Conservation (phyloP, 441 rosid species). For the Erodium chrysanthum region DNA sequence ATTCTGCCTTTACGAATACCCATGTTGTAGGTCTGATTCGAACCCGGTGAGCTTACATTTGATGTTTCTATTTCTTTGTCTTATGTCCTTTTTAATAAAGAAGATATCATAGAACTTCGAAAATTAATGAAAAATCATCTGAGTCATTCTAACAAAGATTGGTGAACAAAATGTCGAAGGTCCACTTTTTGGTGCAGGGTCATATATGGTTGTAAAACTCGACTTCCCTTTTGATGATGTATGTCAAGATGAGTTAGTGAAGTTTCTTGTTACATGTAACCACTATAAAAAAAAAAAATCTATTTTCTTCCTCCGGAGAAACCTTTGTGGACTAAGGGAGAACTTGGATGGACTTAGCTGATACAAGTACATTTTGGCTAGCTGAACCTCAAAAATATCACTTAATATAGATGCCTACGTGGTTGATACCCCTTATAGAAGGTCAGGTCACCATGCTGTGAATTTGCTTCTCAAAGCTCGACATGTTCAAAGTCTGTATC, state of each 20-base stretch:
- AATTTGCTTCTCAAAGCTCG: constrained; percentile 13
- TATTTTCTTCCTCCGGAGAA: constrained; percentile 17
- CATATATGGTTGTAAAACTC: constrained; percentile 11
- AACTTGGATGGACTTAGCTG: constrained; percentile 23
- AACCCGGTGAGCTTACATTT: neutral
- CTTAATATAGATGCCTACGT: neutral
- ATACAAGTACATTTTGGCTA: constrained; percentile 13
- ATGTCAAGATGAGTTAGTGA: constrained; percentile 3
- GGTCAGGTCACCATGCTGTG: constrained; percentile 13
- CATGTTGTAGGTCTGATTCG: neutral
- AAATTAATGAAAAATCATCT: neutral
- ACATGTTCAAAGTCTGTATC: neutral
- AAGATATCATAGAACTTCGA: constrained; percentile 2
- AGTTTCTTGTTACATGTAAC: neutral
- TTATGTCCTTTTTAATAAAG: neutral
- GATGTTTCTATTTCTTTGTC: constrained; percentile 1
- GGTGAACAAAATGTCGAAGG: constrained; percentile 1
- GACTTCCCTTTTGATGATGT: constrained; percentile 13
- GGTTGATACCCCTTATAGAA: constrained; percentile 4
- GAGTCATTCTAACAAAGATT: neutral
- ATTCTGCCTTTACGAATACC: constrained; percentile 15
- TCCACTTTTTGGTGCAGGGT: neutral
- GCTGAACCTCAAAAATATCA: constrained; percentile 19
- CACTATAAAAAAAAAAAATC: constrained; percentile 15
- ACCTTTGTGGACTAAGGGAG: constrained; percentile 13